Percentiles rank a stretch among this genome's conserved stretches.
phyloP scores from a whole-genome alignment of 768 basidiomycete species.

The Podaxis sp. region DNA sequence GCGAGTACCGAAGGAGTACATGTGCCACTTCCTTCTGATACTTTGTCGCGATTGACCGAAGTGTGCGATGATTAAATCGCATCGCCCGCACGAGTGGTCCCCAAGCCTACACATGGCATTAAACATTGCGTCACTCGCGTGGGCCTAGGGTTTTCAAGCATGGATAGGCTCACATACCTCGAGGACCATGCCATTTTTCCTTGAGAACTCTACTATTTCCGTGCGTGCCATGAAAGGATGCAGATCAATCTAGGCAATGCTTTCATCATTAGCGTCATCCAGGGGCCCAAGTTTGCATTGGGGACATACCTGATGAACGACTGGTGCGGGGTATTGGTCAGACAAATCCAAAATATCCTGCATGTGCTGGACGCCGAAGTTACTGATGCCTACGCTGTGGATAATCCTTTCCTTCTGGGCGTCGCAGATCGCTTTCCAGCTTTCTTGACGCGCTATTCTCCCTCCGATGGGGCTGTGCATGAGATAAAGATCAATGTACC shows the following conservation, averaged over 20 bases:
- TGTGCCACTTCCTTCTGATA: conserved; percentile 58
- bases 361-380: conserved; percentile 60
- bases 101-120: conserved; percentile 58
- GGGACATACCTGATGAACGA: conserved; percentile 56
- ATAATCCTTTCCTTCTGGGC: conserved; percentile 60
- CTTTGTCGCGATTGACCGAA: conserved; percentile 48
- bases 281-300: not conserved
- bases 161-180: conserved; percentile 43
- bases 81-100: conserved; percentile 67
- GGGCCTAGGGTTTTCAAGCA: conserved; percentile 7
- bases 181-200: conserved; percentile 54
- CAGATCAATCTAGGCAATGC: conserved; percentile 42
- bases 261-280: not conserved
- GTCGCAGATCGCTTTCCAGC: conserved; percentile 67
- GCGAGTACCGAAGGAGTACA: conserved; percentile 67
- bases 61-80: conserved; percentile 59
- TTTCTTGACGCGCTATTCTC: conserved; percentile 50
- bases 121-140: conserved; percentile 9
- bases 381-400: conserved; percentile 65
- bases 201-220: conserved; percentile 61
- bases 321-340: conserved; percentile 46
- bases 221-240: conserved; percentile 72
- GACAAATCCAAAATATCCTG: conserved; percentile 44
- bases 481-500: conserved; percentile 70
- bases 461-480: conserved; percentile 71